These are phyloP conservation scores for Tulasnella sp. DNA, from an alignment of 768 basidiomycete genomes.

Conservation along the genomic window DNA sequence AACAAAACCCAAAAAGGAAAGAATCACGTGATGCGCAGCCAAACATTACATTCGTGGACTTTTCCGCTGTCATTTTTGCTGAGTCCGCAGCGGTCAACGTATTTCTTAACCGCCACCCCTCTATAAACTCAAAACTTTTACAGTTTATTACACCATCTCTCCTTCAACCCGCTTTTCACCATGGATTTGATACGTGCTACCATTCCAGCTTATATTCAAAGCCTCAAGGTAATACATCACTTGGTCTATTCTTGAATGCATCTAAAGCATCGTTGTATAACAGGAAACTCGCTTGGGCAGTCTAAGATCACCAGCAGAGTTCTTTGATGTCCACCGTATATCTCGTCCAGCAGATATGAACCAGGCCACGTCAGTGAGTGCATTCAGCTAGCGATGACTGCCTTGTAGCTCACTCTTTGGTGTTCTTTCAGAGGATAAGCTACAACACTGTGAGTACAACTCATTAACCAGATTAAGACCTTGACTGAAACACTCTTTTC, in stretches of 20 bases:
- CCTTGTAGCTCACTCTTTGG: conserved; percentile 1
- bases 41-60: too few species aligned
- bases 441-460: conserved; percentile 30
- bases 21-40: too few species aligned
- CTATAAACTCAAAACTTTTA: too few species aligned
- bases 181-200: conserved; percentile 7
- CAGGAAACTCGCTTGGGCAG: conserved; percentile 72
- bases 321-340: conserved; percentile 72
- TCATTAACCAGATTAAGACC: conserved; percentile 47
- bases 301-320: conserved; percentile 58
- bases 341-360: conserved; percentile 60
- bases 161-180: background rate
- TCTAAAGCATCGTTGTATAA: conserved; percentile 3
- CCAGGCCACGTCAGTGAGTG: conserved; percentile 12
- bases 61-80: too few species aligned
- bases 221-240: background rate
- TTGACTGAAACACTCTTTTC: conserved; percentile 32
- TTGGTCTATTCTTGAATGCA: background rate
- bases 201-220: conserved; percentile 10
- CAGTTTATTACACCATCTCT: too few species aligned
- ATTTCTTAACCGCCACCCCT: too few species aligned
- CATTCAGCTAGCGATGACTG: background rate
- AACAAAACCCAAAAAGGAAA: too few species aligned
- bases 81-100: too few species aligned
- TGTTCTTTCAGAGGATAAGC: conserved; percentile 26